Base-by-base conservation (phyloP, 2,329 filamentous ascomycete genomes). In the Stylonectria norvegica region DNA sequence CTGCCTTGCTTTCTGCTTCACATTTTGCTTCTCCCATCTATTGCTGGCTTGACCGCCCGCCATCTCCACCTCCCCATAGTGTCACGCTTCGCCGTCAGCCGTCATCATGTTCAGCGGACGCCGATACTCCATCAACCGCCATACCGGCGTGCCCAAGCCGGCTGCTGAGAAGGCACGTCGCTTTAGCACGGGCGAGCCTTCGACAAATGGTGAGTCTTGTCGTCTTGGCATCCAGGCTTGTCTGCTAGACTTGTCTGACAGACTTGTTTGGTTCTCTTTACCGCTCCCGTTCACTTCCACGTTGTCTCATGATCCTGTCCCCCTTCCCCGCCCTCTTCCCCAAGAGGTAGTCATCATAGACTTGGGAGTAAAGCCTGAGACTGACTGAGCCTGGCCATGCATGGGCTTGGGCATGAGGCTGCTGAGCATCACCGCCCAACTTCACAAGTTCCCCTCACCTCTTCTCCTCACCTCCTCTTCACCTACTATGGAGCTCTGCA, bases 81-180 rank as follows among this genome's bases (percentile, higher is more conserved):
- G n/a, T 18, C 18, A 34, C 32, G 29, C 32, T 29, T 22, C 9
- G 25, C 25, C 34, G 27, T 22, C 9, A n/a, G 30, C 25, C 36
- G 40, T 37, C 58, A 67, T 55, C 39, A 75, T 75, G 68, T 77
- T 77, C 55, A 65, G 68, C 59, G 72, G 71, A 44, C 76, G 79
- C 66, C 81, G 81, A 60, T 83, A 83, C 64, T 81, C 78, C 48
- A 82, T 83, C 66, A 82, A 83, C 65, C 72, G 78, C 57, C 77
- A 81, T 58, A 81, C 79, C 37, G 79, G 79, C 54, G 72, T 75
- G 28, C 79, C 79, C 44, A 73, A 79, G 57, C 67, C 70, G 28
- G 60, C 65, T 25, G 57, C 63, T 30, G n/a, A n/a, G n/a, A n/a
- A n/a, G n/a, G n/a, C n/a, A n/a, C 70, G 79, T 47, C 73, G 79